Percentiles rank a stretch among this genome's conserved stretches.
Evolutionary conservation across 495 filamentous ascomycete species (phyloP).

Genomic region (Talaromyces nanjingensis): DNA sequence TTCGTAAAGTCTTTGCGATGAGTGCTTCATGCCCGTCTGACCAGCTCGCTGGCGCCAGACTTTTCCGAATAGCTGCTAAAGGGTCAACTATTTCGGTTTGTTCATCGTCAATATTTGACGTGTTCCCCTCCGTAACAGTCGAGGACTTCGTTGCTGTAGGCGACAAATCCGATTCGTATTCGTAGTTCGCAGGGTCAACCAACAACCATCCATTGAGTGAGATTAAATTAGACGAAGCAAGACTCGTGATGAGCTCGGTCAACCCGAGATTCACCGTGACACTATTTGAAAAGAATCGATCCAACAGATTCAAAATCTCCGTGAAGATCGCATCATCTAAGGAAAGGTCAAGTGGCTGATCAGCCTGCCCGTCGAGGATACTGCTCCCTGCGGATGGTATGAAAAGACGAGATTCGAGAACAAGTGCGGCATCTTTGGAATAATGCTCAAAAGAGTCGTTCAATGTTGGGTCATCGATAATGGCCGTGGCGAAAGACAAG

Average conservation of each 20-base stretch:
- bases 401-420: constrained; percentile 68
- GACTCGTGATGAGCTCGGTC: constrained; percentile 73
- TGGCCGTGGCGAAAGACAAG: constrained; percentile 61
- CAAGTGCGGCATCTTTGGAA: constrained; percentile 66
- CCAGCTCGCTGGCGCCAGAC: constrained; percentile 34
- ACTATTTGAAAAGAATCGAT: constrained; percentile 79
- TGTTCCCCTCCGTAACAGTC: neutral
- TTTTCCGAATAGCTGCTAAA: constrained; percentile 20
- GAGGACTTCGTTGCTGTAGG: neutral
- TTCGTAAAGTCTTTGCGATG: constrained; percentile 32
- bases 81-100: constrained; percentile 5
- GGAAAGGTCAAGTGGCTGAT: constrained; percentile 38
- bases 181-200: constrained; percentile 53
- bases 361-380: constrained; percentile 12
- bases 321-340: constrained; percentile 71
- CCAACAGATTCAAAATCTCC: constrained; percentile 60
- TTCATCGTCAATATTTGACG: neutral
- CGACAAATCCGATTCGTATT: constrained; percentile 9
- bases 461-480: constrained; percentile 63
- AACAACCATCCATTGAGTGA: constrained; percentile 86
- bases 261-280: constrained; percentile 83
- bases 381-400: constrained; percentile 13
- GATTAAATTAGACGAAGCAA: constrained; percentile 77
- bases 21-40: constrained; percentile 28
- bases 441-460: constrained; percentile 78